Evolutionary conservation across 2,329 filamentous ascomycete species (phyloP), one percentile per base, ranked within the genome.

Genomic region (Biscogniauxia sp.): DNA sequence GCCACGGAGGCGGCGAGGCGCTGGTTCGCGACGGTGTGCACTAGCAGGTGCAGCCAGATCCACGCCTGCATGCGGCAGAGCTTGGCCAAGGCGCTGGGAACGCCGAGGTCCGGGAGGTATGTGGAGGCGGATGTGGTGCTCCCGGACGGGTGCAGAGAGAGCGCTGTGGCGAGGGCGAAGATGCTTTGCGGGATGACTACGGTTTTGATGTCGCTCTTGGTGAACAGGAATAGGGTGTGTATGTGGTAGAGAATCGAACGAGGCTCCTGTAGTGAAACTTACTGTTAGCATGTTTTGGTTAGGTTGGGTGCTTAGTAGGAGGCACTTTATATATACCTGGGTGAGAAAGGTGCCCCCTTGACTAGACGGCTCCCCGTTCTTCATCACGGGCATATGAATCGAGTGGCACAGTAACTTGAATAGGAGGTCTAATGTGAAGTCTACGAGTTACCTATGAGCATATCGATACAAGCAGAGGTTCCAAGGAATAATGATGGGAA

Each of bases 191-290:
- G 72, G 0, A 66, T 5, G 3, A 73, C 59, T 3, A 73, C 65
- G 8, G 70, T 72, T 52, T 73, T 74, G 64, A 72, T 67, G 19
- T 74, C 72, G 53, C 69, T 69, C 45, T 64, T 72, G 0, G 70
- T 73, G 28, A 74, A 73, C 20, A 61, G 20, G 28, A 37, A 56
- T 15, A 58, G 15, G n/a, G 53, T 61, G 5, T 20, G 19, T n/a
- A 61, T 19, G 50, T 61, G 60, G 19, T 54, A 54, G 5, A 41
- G 13, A 41, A 41, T 41, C 13, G 37, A 41, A 41, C 37, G 37
- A 41, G 37, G 4, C 15, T 41, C 15, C 37, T n/a, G 37, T 15
- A 41, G 13, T 6, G 37, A 41, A 9, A 41, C 13, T 11, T 6
- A 3, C 5, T 41, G 13, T 41, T 41, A 41, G 37, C 13, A 15